Evolutionary conservation across 2,329 filamentous ascomycete species (phyloP).

Genomic region (Cylindrodendrum hubeiense): DNA sequence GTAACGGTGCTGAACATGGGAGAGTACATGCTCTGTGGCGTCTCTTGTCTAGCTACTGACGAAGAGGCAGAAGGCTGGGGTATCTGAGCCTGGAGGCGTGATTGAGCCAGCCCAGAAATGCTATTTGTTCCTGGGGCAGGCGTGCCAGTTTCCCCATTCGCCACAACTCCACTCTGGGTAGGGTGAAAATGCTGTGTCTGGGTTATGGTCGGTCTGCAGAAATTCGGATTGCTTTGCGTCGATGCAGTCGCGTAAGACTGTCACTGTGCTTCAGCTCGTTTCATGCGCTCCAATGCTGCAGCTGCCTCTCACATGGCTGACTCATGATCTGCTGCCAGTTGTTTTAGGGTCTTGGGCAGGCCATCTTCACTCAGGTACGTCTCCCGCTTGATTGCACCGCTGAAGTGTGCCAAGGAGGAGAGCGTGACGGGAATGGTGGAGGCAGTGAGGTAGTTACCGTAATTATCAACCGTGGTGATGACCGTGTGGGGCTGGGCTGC

Average conservation of each 20-base stretch:
- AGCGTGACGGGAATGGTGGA: slow-evolving; percentile 69
- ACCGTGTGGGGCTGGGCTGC: slow-evolving; percentile 65
- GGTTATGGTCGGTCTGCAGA: slow-evolving; percentile 40
- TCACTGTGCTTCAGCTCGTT: slow-evolving; percentile 53
- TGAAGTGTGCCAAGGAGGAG: slow-evolving; percentile 74
- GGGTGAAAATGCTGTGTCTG: slow-evolving; percentile 52
- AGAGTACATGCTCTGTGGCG: slow-evolving; percentile 74
- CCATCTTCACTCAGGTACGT: slow-evolving; percentile 67
- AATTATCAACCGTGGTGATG: no score
- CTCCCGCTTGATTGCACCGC: slow-evolving; percentile 76
- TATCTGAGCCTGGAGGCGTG: slow-evolving; percentile 66
- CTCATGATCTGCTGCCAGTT: slow-evolving; percentile 58
- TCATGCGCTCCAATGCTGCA: slow-evolving; percentile 49
- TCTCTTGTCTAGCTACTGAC: slow-evolving; percentile 73
- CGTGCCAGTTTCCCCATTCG: slow-evolving; percentile 54
- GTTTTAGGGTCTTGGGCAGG: slow-evolving; percentile 63
- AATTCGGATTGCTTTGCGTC: slow-evolving; percentile 44
- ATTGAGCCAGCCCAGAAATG: slow-evolving; percentile 55
- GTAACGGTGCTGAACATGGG: slow-evolving; percentile 72
- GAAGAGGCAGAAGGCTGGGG: slow-evolving; percentile 76
- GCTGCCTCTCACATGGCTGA: slow-evolving; percentile 54
- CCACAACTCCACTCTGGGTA: slow-evolving; percentile 54
- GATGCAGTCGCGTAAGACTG: slow-evolving; percentile 48
- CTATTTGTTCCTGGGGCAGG: slow-evolving; percentile 54
- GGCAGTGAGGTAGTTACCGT: slow-evolving; percentile 66